Base-by-base conservation (phyloP, 768 basidiomycete species). In the Podaxis sp. region DNA sequence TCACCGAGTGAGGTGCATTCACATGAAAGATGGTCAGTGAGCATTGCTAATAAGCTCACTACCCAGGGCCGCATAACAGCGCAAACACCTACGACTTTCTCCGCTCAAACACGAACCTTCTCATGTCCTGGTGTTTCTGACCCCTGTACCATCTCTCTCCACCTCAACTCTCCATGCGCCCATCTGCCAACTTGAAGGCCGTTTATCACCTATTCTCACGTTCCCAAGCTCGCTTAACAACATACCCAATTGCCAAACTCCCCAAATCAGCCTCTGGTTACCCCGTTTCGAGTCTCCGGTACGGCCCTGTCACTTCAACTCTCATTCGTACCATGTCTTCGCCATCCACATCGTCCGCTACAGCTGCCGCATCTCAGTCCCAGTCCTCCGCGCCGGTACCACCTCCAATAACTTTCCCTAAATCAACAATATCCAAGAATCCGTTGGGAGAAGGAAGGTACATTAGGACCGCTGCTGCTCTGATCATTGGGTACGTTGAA, bases 401-500 rank as follows among this genome's bases (percentile, higher is more conserved):
- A 37, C 64, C 65, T 8, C 64, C 67, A 60, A 69, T 72, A 49
- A 72, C 69, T 8, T 88, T 88, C 71, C 71, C 80, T 2, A 66
- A 84, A 49, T 88, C 89, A 0, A 79, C 84, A 20, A 69, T 88
- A 26, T 86, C 89, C 5, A 72, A 74, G 49, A 90, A 90, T 69
- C 87, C 87, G 28, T 74, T 91, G 0, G 88, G 90, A 1, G 84
- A 89, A 64, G 89, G 87, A 6, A 78, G 77, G 24, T 87, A 83
- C 70, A 93, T 96, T 71, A 79, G 82, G 68, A 88, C 87, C 0
- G 91, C 91, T 0, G 91, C 82, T 26, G 89, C 88, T 0, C 78
- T 93, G 63, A 82, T 93, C 50, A 92, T 93, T 65, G 91, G 91
- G 90, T 88, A 62, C 56, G 79, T 77, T 54, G 37, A 1, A 38